phyloP scores from a whole-genome alignment of 805 yeast species.

The Ogataea polymorpha region DNA sequence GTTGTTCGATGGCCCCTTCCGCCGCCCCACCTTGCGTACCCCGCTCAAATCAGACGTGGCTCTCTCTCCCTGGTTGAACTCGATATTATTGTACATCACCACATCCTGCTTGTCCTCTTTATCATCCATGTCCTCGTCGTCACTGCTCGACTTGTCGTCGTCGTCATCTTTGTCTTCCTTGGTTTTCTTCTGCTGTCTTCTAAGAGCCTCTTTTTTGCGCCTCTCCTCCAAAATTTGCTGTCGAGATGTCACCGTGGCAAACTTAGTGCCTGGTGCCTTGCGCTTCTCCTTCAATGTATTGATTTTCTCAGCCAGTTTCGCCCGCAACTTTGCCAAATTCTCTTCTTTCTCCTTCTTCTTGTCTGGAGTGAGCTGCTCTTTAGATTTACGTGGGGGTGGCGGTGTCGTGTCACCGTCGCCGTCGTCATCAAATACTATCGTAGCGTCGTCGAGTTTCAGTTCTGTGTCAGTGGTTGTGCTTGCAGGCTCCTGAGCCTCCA shows the following conservation, averaged over 20 bases:
- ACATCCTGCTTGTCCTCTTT: conserved; percentile 35
- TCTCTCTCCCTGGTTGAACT: conserved; percentile 76
- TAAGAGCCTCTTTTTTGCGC: conserved; percentile 44
- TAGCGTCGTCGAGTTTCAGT: conserved; percentile 1
- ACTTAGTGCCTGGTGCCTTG: conserved; percentile 86
- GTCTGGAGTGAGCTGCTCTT: conserved; percentile 39
- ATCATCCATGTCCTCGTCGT: conserved; percentile 35
- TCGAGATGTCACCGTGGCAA: conserved; percentile 82
- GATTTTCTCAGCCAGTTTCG: conserved; percentile 76
- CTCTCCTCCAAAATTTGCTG: conserved; percentile 72
- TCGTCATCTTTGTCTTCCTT: conserved; percentile 7
- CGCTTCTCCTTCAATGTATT: conserved; percentile 69
- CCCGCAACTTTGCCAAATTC: conserved; percentile 65
- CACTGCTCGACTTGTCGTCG: conserved; percentile 40
- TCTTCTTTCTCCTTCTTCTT: conserved; percentile 49
- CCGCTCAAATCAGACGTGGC: conserved; percentile 68
- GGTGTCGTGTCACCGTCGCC: conserved; percentile 45
- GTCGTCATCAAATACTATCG: conserved; percentile 59
- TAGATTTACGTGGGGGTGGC: conserved; percentile 7
- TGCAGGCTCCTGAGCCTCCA: neutral
- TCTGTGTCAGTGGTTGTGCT: neutral
- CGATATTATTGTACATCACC: conserved; percentile 77
- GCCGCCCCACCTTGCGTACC: conserved; percentile 54
- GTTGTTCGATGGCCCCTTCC: conserved; percentile 81
- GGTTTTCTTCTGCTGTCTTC: conserved; percentile 31